phyloP scores from a whole-genome alignment of 2,329 filamentous ascomycete species.

The Torrubiella hemipterigena region DNA sequence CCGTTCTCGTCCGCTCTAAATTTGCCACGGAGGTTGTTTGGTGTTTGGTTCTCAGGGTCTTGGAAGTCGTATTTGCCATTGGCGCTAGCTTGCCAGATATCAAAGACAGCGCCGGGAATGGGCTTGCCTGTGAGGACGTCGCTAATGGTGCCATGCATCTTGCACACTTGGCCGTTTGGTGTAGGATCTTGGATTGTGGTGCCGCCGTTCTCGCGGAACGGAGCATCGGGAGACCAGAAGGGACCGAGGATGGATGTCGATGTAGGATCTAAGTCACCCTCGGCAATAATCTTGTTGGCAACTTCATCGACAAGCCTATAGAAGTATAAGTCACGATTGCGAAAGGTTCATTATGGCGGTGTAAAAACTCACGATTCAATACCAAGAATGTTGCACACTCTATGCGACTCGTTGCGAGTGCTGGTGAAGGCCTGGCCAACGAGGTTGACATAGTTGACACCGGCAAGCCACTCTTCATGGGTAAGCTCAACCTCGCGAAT shows the following conservation, averaged over 20 bases:
- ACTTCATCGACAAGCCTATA: slow-evolving; percentile 51
- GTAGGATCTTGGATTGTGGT: slow-evolving; percentile 52
- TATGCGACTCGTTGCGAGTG: slow-evolving; percentile 63
- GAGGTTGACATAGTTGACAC: slow-evolving; percentile 64
- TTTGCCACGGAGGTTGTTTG: slow-evolving; percentile 68
- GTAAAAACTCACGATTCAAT: slow-evolving; percentile 49
- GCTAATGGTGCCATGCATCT: slow-evolving; percentile 58
- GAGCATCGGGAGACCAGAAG: slow-evolving; percentile 66
- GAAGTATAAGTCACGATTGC: slow-evolving; percentile 3
- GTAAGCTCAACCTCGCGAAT: slow-evolving; percentile 66
- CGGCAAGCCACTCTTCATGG: slow-evolving; percentile 64
- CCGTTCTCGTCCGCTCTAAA: slow-evolving; percentile 60
- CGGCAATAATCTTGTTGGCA: slow-evolving; percentile 50
- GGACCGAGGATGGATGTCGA: slow-evolving; percentile 66
- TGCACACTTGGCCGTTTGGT: slow-evolving; percentile 45
- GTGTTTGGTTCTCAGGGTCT: slow-evolving; percentile 57
- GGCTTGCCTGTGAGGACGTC: slow-evolving; percentile 55
- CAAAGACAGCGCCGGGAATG: slow-evolving; percentile 57
- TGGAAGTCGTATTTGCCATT: slow-evolving; percentile 71
- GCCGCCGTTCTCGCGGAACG: slow-evolving; percentile 56
- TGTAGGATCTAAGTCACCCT: slow-evolving; percentile 51
- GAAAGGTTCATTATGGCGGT: not conserved
- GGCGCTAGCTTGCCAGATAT: slow-evolving; percentile 67
- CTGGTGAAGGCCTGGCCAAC: slow-evolving; percentile 57
- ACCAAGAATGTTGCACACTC: slow-evolving; percentile 61